Base-by-base conservation (phyloP, 2,329 filamentous ascomycete species). In the Cadophora gregata region DNA sequence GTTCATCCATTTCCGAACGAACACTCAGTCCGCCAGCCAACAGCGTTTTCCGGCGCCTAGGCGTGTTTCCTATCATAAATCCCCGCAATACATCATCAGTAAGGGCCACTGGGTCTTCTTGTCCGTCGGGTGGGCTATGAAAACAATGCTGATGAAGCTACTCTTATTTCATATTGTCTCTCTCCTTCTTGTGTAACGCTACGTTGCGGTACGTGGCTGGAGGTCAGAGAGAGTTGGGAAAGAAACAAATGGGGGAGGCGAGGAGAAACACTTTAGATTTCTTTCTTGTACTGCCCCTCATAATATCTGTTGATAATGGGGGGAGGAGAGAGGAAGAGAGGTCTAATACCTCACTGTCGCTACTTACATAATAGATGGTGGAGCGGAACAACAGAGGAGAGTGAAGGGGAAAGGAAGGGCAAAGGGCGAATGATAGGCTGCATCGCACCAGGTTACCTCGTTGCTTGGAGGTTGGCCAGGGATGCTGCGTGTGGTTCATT, bases 301-400 rank as follows among this genome's bases (percentile, higher is more conserved):
- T 53, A 19, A 42, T 55, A 42, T 45, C 24, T 62, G 29, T 10
- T 45, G 51, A 53, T 62, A 53, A 62, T 55, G 47, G 50, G 48
- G 36, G 33, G 31, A 33, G 36, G 48, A 27, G 42, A 33, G 21
- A 50, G 45, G 21, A 12, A 14, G 27, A 53, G 48, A 38, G 21
- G 31, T 27, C 55, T 58, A 24, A 42, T 62, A 36, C 27, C 31
- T 62, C 31, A 61, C 62, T 64, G 62, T 64, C 51, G 62, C 62
- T 64, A 58, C 62, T 50, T 59, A 50, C 27, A 50, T 38, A n/a
- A 27, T 59, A 64, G 27, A 64, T 5, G 4, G 58, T 33, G 51
- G 12, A 25, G 10, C 10, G 31, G 38, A 42, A 19, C 10, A 42
- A 16, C 14, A 16, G 38, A 42, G 14, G 14, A 16, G 38, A 42